A percentile compares a stretch with the other conserved stretches of the same genome.
Evolutionary conservation across 768 basidiomycete species (phyloP).

Genomic region (Piloderma croceum): DNA sequence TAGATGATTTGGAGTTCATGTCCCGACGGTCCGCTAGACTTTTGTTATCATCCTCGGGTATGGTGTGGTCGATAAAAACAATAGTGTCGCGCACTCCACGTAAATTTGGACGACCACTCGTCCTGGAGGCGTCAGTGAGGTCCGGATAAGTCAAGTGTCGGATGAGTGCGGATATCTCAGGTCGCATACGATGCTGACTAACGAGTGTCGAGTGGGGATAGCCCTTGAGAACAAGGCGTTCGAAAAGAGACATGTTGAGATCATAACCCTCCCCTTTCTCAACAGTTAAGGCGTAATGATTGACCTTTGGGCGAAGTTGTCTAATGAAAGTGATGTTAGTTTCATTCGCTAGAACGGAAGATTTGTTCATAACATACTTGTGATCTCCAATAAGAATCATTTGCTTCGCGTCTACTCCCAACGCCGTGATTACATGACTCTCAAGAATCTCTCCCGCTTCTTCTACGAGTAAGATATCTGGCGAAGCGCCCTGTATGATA

Average conservation of each 20-base stretch:
- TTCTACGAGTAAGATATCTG: conserved; percentile 58
- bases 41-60: conserved; percentile 46
- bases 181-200: conserved; percentile 69
- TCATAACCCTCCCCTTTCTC: conserved; percentile 67
- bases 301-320: conserved; percentile 70
- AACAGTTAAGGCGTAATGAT: conserved; percentile 56
- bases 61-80: conserved; percentile 53
- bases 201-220: conserved; percentile 56
- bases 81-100: conserved; percentile 53
- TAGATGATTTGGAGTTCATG: conserved; percentile 44
- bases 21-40: conserved; percentile 43
- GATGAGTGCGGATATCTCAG: conserved; percentile 61
- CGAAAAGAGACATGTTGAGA: conserved; percentile 63
- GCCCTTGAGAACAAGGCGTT: conserved; percentile 55
- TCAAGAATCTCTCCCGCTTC: conserved; percentile 73
- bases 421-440: conserved; percentile 57
- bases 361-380: conserved; percentile 39
- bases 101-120: conserved; percentile 44
- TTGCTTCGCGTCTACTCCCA: conserved; percentile 41
- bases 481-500: conserved; percentile 38
- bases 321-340: conserved; percentile 27
- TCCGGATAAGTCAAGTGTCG: conserved; percentile 61
- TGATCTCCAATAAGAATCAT: conserved; percentile 70
- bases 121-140: conserved; percentile 49
- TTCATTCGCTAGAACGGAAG: background rate